These are phyloP conservation scores for Rhizopogon sp. DNA, from an alignment of 768 basidiomycete species.

Conservation along the genomic window DNA sequence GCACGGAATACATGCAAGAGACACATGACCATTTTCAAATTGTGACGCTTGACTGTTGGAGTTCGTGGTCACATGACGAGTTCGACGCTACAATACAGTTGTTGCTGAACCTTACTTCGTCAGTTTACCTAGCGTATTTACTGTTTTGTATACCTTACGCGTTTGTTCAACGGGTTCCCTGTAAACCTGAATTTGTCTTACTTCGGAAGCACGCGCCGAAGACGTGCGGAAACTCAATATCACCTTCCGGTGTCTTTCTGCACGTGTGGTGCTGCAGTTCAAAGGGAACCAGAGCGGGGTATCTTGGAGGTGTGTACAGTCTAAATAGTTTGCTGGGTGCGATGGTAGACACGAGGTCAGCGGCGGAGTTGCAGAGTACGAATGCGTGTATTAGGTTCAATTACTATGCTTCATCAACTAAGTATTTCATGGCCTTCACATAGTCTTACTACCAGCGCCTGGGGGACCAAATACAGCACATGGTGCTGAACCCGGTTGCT, in stretches of 20 bases:
- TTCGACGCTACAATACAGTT: too few species aligned
- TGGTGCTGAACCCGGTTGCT: constrained; percentile 41
- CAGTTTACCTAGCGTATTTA: too few species aligned
- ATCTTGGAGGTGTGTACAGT: constrained; percentile 46
- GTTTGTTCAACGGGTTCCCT: too few species aligned
- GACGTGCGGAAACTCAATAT: too few species aligned
- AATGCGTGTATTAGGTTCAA: constrained; percentile 38
- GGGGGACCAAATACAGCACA: constrained; percentile 64
- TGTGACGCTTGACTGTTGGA: constrained; percentile 31
- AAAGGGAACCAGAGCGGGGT: constrained; percentile 31
- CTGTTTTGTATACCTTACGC: too few species aligned
- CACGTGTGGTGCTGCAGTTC: constrained; percentile 33
- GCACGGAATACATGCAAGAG: constrained; percentile 54
- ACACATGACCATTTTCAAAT: constrained; percentile 50
- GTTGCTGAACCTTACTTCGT: too few species aligned
- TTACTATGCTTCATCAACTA: constrained; percentile 38
- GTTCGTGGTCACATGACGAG: too few species aligned
- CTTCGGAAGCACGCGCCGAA: too few species aligned
- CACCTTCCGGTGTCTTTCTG: constrained; percentile 30
- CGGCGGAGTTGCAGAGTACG: constrained; percentile 67
- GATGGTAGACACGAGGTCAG: constrained; percentile 39
- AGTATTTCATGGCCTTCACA: constrained; percentile 58
- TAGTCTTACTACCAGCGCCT: constrained; percentile 68
- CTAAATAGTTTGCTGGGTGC: constrained; percentile 41
- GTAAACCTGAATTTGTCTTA: too few species aligned